Percentiles rank a stretch among this genome's conserved stretches.
These are phyloP conservation scores for Acanthamoeba royreba DNA, from an alignment of 208 protist genomes.

Conservation along the genomic window DNA sequence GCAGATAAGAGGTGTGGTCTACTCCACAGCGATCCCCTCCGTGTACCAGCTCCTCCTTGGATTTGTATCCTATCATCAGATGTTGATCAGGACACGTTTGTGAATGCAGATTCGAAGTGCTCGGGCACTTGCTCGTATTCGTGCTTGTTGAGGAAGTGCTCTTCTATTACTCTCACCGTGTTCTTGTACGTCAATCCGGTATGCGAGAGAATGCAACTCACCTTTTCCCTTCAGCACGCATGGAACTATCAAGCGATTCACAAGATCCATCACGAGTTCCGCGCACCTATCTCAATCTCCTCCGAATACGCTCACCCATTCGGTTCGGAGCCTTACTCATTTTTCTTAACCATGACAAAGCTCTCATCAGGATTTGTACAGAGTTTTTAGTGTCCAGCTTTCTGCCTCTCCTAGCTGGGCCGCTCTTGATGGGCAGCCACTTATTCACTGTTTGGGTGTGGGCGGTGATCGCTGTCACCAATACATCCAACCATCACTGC, in stretches of 20 bases:
- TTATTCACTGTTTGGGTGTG: neutral
- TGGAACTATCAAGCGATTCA: neutral
- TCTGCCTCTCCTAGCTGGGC: neutral
- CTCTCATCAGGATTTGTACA: neutral
- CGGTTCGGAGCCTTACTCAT: neutral
- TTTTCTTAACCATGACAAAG: neutral
- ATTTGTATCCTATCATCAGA: neutral
- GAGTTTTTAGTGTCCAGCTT: neutral
- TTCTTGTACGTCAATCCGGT: no score
- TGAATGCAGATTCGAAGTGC: neutral
- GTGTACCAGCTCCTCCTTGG: neutral
- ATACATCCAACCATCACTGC: neutral
- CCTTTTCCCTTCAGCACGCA: no score
- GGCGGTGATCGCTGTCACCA: neutral
- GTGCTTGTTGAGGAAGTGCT: neutral
- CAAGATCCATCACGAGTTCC: conserved; percentile 12
- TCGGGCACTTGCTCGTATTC: neutral
- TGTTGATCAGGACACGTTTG: neutral
- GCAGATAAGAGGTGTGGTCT: neutral
- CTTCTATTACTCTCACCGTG: neutral
- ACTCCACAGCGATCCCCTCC: neutral
- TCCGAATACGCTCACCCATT: neutral
- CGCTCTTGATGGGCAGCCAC: neutral
- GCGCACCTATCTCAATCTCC: neutral
- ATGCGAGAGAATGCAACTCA: neutral